Conservation (phyloP, 345 rosid genomes). For the Gossypium stocksii region DNA sequence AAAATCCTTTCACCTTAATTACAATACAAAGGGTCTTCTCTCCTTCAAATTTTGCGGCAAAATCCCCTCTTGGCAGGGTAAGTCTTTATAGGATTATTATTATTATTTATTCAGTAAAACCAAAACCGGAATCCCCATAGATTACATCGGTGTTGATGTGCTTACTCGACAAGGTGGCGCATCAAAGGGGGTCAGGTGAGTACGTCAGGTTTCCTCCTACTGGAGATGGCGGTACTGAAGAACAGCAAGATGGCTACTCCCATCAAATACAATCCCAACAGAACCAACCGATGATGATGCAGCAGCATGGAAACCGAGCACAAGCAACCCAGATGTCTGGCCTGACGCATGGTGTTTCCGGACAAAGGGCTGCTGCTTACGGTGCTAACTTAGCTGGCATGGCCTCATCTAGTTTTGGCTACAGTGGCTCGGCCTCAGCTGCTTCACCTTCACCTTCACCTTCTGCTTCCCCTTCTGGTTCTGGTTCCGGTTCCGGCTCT, state of each 20-base stretch:
- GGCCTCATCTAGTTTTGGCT: conserved; percentile 17
- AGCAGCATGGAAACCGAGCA: neutral
- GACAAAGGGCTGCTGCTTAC: conserved; percentile 16
- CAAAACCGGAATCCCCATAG: neutral
- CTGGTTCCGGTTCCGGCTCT: conserved; percentile 23
- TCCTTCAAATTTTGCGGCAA: neutral
- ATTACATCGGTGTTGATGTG: conserved; percentile 20
- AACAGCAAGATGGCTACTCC: neutral
- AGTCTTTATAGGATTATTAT: neutral
- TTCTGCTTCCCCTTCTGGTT: conserved; percentile 3
- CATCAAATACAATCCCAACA: neutral
- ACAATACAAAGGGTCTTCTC: neutral
- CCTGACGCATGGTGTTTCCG: conserved; percentile 62
- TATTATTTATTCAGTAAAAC: neutral
- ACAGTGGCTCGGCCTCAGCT: neutral
- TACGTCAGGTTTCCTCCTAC: conserved; percentile 17
- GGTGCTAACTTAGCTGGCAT: conserved; percentile 7
- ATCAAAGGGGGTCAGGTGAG: conserved; percentile 21
- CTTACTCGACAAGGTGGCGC: conserved; percentile 37
- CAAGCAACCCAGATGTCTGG: conserved; percentile 53
- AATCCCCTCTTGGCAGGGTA: neutral
- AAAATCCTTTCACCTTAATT: neutral
- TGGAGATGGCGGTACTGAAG: conserved; percentile 12
- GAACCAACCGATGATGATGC: neutral
- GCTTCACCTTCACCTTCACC: neutral